Base-by-base conservation (phyloP, 306 rosid species). In the Astragalus glycyphyllos region DNA sequence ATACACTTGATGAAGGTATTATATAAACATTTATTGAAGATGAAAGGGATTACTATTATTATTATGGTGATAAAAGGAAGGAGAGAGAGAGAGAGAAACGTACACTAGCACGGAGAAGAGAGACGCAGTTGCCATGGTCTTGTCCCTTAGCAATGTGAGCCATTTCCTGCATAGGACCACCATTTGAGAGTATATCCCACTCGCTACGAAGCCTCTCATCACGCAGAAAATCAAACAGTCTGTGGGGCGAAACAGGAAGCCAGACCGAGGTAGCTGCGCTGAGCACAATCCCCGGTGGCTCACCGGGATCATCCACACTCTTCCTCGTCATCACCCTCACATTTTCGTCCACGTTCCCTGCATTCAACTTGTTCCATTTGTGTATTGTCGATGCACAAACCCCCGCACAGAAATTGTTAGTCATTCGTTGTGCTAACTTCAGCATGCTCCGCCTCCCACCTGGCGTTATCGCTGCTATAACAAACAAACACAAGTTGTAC, bases 81-180 rank as follows among this genome's bases (percentile, higher is more conserved):
- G 50, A 35, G 41, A 12, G 13, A 23, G 50, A 35, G 41, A 12
- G 13, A 23, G 16, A 12, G n/a, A 20, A 11, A 1, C 79, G 29
- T 81, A 94, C 97, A 61, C 92, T 73, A 59, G 98, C 92, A 8
- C 97, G 79, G 0, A 94, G 84, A 71, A 94, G 98, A 11, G 98
- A 94, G 79, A 94, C 96, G 76, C 92, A 83, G 71, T 94, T 94
- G 71, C 88, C 92, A 13, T 80, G 97, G 65, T 90, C 90, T 62
- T 88, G 96, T 42, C 97, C 96, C 72, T 94, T 94, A 15, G 98
- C 96, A 4, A 94, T 89, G 83, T 89, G 97, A 51, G 96, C 92
- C 96, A 94, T 94, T 71, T 90, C 98, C 59, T 94, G 97, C 98
- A 94, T 94, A 68, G 98, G 98, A 8, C 98, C 96, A 31, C 98